Evolutionary conservation across 1,284 basidiomycete species (phyloP).

Genomic region (Apiotrichum porosum): DNA sequence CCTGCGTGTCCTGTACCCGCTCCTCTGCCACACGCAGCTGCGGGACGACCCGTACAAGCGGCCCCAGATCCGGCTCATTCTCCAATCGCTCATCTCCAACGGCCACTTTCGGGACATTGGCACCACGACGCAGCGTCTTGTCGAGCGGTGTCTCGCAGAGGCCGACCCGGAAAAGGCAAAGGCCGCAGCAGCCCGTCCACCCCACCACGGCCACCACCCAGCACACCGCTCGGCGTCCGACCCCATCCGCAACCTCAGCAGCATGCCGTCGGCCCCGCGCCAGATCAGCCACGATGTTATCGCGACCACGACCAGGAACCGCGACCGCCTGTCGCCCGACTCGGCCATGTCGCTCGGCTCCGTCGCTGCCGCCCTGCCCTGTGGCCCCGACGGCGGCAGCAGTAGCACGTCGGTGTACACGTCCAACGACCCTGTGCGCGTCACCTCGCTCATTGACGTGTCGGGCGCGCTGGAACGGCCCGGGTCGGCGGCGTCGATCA

Average conservation of each 20-base stretch:
- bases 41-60: slow-evolving; percentile 83
- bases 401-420: neutral
- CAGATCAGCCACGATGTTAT: too few species aligned
- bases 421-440: slow-evolving; percentile 29
- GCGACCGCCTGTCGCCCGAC: slow-evolving; percentile 6
- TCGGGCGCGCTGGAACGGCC: slow-evolving; percentile 20
- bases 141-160: slow-evolving; percentile 73
- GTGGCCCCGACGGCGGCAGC: neutral
- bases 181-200: too few species aligned
- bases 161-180: slow-evolving; percentile 3
- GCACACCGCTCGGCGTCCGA: neutral
- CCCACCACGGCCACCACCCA: too few species aligned
- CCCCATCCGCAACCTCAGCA: neutral
- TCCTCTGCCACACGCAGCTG: slow-evolving; percentile 91
- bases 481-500: neutral
- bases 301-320: neutral
- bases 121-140: slow-evolving; percentile 80
- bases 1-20: slow-evolving; percentile 89
- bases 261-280: too few species aligned
- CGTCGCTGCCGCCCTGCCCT: slow-evolving; percentile 8
- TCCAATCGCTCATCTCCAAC: slow-evolving; percentile 73
- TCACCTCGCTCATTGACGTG: slow-evolving; percentile 39
- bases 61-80: slow-evolving; percentile 72
- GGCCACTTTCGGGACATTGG: slow-evolving; percentile 73
- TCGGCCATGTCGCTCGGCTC: slow-evolving; percentile 8